Evolutionary conservation across 768 basidiomycete genomes (phyloP).

Genomic region (Phallus indusiatus): DNA sequence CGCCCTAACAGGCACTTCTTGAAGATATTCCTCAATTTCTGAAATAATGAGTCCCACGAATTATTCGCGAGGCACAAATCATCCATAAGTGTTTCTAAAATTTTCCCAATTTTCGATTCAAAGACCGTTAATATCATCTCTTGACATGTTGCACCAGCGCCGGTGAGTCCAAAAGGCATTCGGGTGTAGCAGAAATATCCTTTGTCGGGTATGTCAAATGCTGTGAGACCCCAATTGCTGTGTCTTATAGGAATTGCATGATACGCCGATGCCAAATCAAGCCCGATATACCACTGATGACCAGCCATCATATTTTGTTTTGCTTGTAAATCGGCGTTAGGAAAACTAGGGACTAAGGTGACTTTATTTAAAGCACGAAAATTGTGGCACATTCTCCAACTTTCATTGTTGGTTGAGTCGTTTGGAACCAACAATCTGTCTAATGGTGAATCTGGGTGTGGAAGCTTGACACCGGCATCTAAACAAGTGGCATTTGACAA

Average conservation of each 20-base stretch:
- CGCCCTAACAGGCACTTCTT: constrained; percentile 16
- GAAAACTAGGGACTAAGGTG: constrained; percentile 12
- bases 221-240: not conserved
- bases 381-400: constrained; percentile 30
- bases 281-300: constrained; percentile 24
- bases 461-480: no score
- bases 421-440: no score
- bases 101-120: constrained; percentile 10
- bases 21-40: constrained; percentile 20
- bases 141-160: constrained; percentile 13
- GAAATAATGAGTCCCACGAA: constrained; percentile 21
- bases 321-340: constrained; percentile 25
- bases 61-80: constrained; percentile 27
- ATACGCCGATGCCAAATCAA: constrained; percentile 8
- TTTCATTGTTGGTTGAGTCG: no score
- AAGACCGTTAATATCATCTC: constrained; percentile 13
- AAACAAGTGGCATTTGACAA: no score
- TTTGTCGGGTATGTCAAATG: constrained; percentile 4
- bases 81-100: constrained; percentile 10
- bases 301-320: constrained; percentile 31
- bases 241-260: constrained; percentile 5
- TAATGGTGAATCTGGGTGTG: no score
- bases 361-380: constrained; percentile 24
- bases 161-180: constrained; percentile 13
- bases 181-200: constrained; percentile 10